phyloP scores from a whole-genome alignment of 345 rosid genomes.

The Dipteronia dyeriana region DNA sequence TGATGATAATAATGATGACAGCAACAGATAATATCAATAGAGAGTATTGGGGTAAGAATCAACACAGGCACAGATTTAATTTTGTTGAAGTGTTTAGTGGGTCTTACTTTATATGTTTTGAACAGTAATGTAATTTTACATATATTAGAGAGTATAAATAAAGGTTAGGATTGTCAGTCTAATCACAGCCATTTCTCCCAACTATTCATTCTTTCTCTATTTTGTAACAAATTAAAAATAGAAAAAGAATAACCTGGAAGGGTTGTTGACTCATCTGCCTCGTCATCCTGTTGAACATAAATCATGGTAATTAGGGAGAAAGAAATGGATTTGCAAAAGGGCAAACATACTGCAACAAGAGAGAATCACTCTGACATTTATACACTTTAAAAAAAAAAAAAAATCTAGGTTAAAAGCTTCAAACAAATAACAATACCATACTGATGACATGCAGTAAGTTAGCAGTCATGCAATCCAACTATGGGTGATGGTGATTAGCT shows the following conservation, averaged over 20 bases:
- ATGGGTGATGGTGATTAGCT: too few species aligned
- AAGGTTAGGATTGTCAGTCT: too few species aligned
- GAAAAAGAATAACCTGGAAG: conserved; percentile 60
- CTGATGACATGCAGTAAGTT: neutral
- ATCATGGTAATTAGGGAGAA: conserved; percentile 12
- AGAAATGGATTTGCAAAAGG: conserved; percentile 12
- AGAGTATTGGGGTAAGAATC: conserved; percentile 5
- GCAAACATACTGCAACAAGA: neutral
- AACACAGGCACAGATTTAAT: neutral
- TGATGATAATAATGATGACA: neutral
- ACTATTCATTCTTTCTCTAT: too few species aligned
- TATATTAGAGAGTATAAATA: too few species aligned
- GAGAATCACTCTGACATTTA: neutral
- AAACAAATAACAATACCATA: too few species aligned
- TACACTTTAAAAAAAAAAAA: neutral
- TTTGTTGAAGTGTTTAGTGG: too few species aligned
- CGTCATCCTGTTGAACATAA: conserved; percentile 65
- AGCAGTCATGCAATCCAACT: neutral
- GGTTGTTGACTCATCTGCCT: conserved; percentile 55
- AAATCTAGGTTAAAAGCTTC: neutral
- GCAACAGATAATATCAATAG: neutral
- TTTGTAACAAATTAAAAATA: neutral
- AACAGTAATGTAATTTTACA: too few species aligned
- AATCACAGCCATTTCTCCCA: too few species aligned
- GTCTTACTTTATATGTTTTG: too few species aligned